A percentile compares a stretch with the other conserved stretches of the same genome.
These are phyloP conservation scores for Heterobasidion occidentale DNA, from an alignment of 1,284 basidiomycete genomes.

Conservation along the genomic window DNA sequence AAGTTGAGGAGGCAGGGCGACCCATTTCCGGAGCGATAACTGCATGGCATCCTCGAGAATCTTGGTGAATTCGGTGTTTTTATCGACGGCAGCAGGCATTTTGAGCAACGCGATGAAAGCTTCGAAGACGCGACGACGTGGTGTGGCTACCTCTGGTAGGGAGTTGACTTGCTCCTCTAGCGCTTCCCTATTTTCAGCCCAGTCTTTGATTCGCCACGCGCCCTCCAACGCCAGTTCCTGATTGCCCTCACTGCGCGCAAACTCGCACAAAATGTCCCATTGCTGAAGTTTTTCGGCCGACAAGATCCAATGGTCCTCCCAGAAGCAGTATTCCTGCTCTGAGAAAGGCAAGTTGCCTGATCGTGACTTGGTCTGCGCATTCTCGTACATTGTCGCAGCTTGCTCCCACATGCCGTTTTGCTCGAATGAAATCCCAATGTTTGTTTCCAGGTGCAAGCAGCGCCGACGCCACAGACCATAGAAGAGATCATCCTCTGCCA, in stretches of 20 bases:
- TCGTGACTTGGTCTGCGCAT: slow-evolving; percentile 84
- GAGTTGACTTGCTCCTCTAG: slow-evolving; percentile 83
- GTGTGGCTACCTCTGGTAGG: slow-evolving; percentile 84
- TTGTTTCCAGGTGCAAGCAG: slow-evolving; percentile 85
- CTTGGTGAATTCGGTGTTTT: slow-evolving; percentile 76
- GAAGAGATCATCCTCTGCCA: slow-evolving; percentile 96
- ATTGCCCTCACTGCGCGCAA: slow-evolving; percentile 90
- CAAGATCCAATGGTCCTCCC: slow-evolving; percentile 99
- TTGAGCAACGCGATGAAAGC: slow-evolving; percentile 87
- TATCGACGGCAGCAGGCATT: slow-evolving; percentile 54
- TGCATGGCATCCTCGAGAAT: slow-evolving; percentile 97
- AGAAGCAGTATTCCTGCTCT: slow-evolving; percentile 94
- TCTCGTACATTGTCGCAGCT: slow-evolving; percentile 86
- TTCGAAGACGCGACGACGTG: slow-evolving; percentile 92
- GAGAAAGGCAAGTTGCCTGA: slow-evolving; percentile 84
- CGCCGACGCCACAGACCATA: slow-evolving; percentile 95
- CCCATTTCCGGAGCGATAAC: slow-evolving; percentile 94
- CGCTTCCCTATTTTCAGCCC: slow-evolving; percentile 74
- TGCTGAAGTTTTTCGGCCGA: slow-evolving; percentile 96
- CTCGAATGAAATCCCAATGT: slow-evolving; percentile 89
- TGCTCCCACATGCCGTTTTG: slow-evolving; percentile 98
- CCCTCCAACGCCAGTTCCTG: slow-evolving; percentile 92
- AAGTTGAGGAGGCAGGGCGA: slow-evolving; percentile 78
- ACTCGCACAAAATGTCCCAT: slow-evolving; percentile 92
- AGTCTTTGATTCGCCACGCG: slow-evolving; percentile 93